These are phyloP conservation scores for Ambrosiella beaveri DNA, from an alignment of 2,329 filamentous ascomycete species.

Conservation along the genomic window DNA sequence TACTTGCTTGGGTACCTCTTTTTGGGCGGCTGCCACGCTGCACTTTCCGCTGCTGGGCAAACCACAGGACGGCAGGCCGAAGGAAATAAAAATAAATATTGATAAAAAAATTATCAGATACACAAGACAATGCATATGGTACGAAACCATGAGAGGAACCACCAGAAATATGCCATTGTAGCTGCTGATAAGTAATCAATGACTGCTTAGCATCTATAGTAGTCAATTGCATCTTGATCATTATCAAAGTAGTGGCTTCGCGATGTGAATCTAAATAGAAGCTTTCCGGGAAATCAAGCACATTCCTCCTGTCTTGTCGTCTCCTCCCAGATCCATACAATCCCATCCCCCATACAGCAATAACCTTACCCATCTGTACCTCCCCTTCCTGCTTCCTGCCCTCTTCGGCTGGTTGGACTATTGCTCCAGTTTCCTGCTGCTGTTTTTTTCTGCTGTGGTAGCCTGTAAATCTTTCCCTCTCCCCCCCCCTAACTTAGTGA, in stretches of 20 bases:
- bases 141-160: background rate
- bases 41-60: background rate
- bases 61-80: background rate
- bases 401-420: background rate
- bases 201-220: background rate
- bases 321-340: background rate
- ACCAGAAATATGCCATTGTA: background rate
- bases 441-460: background rate
- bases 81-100: background rate
- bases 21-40: background rate
- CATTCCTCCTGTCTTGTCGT: background rate
- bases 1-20: background rate
- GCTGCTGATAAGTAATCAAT: too few relatives aligned
- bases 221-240: background rate
- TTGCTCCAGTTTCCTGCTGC: background rate
- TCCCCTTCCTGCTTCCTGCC: background rate
- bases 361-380: slow-evolving; percentile 1
- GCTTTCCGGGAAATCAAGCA: background rate
- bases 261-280: background rate
- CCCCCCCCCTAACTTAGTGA: slow-evolving; percentile 8
- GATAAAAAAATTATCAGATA: background rate
- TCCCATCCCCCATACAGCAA: background rate
- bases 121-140: background rate
- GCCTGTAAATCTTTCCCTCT: background rate
- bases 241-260: background rate